Base-by-base conservation (phyloP, 2,329 filamentous ascomycete species). In the Aspergillus floridensis region DNA sequence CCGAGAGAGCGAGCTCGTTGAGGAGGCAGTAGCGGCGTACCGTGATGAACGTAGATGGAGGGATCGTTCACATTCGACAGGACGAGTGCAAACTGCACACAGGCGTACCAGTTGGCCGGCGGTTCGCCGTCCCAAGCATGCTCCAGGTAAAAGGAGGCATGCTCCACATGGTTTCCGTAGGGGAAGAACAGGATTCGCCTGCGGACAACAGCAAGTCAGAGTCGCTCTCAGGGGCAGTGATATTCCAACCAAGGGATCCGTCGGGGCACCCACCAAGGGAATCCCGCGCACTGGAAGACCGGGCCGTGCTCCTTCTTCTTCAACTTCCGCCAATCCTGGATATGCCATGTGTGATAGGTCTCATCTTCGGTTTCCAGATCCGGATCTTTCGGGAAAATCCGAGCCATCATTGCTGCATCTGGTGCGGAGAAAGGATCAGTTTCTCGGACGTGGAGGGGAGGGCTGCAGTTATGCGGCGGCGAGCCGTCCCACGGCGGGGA, bases 111-210 rank as follows among this genome's bases (percentile, higher is more conserved):
- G 72, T 96, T 90, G 49, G 96, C 91, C 12, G 93, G 92, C 11
- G 93, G 84, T 61, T 89, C 82, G 24, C 76, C 75, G 31, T 91
- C 89, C 77, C 91, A 96, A 49, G 92, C 95, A 75, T 98, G 95
- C 75, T 99, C 95, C 22, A 99, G 86, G 76, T 98, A 99, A 74
- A 99, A 91, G 5, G 95, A 98, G 50, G 90, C 92, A 71, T 91
- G 90, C 66, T 98, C 93, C 58, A 93, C 90, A 66, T 96, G 93
- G 75, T 99, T 99, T 54, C 95, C 95, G 64, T 88, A 92, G 0
- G 95, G 93, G 72, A 99, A 99, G 74, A 99, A 92, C 14, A 99
- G 84, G 68, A 98, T 89, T 70, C 93, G 90, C 95, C 90, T 93
- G 66, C 53, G 47, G 48, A 51, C 32, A n/a, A 29, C 32, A 29